Conservation (phyloP, 78 protist species). For the Paratrimastix pyriformis region DNA sequence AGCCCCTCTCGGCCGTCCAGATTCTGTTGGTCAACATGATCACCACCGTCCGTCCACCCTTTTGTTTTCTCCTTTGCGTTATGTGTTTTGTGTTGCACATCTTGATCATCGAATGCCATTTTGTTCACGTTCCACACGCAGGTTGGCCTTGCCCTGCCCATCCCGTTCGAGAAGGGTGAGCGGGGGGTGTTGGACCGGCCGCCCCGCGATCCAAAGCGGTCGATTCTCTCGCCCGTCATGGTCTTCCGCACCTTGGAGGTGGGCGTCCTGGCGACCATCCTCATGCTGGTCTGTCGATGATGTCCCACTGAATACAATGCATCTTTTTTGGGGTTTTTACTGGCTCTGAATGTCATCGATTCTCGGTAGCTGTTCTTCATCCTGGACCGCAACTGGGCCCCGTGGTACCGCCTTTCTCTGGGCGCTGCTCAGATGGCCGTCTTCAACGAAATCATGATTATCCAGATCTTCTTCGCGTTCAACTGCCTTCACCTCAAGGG, state of each 20-base stretch:
- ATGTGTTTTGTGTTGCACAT: neutral
- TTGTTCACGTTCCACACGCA: neutral
- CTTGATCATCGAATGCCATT: neutral
- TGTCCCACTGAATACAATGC: too few relatives aligned
- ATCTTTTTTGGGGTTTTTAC: too few relatives aligned
- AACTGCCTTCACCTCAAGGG: constrained; percentile 4
- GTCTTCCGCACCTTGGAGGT: constrained; percentile 2
- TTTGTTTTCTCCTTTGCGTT: neutral
- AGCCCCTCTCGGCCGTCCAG: constrained; percentile 2
- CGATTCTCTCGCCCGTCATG: neutral
- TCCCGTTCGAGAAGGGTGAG: neutral
- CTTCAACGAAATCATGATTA: neutral
- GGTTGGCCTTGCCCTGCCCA: neutral
- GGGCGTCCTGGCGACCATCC: neutral
- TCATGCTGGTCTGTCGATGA: too few relatives aligned
- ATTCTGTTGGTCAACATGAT: neutral
- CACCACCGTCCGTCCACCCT: neutral
- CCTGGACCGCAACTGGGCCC: too few relatives aligned
- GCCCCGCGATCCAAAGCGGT: neutral
- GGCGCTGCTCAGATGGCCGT: too few relatives aligned
- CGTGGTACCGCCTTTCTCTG: too few relatives aligned
- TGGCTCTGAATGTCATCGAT: too few relatives aligned
- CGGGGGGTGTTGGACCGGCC: constrained; percentile 1
- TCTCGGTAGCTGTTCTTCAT: too few relatives aligned
- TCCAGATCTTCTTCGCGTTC: neutral